Evolutionary conservation across 2,329 filamentous ascomycete genomes (phyloP).

Genomic region (Aspergillus amoenus): DNA sequence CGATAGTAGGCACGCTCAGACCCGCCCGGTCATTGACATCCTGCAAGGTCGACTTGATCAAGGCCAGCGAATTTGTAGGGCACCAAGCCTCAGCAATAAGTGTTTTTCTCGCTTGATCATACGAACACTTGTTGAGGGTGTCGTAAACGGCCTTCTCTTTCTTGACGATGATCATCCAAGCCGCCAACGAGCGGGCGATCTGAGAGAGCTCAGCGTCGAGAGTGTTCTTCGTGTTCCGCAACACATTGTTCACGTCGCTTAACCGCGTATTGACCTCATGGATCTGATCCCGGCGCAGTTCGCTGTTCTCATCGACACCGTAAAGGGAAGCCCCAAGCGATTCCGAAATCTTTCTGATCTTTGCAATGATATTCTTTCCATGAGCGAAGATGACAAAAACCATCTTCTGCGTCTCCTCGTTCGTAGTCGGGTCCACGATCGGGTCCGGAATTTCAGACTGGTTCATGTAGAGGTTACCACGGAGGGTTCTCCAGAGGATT

Average conservation of each 20-base stretch:
- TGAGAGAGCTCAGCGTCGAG: slow-evolving; percentile 90
- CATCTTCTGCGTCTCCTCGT: slow-evolving; percentile 92
- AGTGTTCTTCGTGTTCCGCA: slow-evolving; percentile 92
- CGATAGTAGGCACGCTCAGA: slow-evolving; percentile 94
- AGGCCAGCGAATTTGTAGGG: slow-evolving; percentile 81
- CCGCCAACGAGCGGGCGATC: slow-evolving; percentile 86
- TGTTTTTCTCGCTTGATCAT: slow-evolving; percentile 91
- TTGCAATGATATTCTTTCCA: slow-evolving; percentile 95
- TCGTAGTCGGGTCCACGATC: slow-evolving; percentile 86
- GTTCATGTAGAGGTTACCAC: slow-evolving; percentile 99
- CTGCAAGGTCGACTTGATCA: slow-evolving; percentile 90
- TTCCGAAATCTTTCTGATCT: slow-evolving; percentile 98
- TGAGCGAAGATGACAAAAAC: slow-evolving; percentile 99
- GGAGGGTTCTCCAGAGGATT: slow-evolving; percentile 94
- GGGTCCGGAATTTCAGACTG: slow-evolving; percentile 96
- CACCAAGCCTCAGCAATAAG: slow-evolving; percentile 98
- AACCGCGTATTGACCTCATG: slow-evolving; percentile 95
- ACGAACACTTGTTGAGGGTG: slow-evolving; percentile 93
- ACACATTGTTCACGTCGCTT: slow-evolving; percentile 84
- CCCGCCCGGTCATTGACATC: slow-evolving; percentile 96
- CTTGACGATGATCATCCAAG: slow-evolving; percentile 96
- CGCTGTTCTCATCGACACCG: slow-evolving; percentile 95
- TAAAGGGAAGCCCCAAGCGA: slow-evolving; percentile 95
- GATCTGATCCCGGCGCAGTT: slow-evolving; percentile 91
- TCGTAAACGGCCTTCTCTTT: slow-evolving; percentile 99